Conservation (phyloP, 176 grass and related monocot species). For the Eremochloa ophiuroides region DNA sequence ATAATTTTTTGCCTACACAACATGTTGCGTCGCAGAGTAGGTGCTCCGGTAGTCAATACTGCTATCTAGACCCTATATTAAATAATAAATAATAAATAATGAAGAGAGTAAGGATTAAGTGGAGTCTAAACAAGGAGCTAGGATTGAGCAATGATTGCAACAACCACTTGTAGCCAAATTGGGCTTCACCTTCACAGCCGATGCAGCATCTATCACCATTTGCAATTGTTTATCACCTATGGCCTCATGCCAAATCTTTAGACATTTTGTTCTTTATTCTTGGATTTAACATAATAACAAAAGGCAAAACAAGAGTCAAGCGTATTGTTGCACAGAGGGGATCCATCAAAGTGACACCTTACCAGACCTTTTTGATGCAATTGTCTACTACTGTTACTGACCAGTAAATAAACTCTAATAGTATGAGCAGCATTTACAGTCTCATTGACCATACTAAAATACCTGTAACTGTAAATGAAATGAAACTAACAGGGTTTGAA, state of each 20-base stretch:
- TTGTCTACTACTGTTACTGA: background rate
- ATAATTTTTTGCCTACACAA: slow-evolving; percentile 2
- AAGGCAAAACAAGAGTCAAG: slow-evolving; percentile 38
- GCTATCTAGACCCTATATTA: slow-evolving; percentile 18
- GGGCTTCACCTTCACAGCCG: slow-evolving; percentile 46
- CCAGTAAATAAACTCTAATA: background rate
- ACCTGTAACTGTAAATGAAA: background rate
- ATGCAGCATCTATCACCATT: slow-evolving; percentile 37
- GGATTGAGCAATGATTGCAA: slow-evolving; percentile 44
- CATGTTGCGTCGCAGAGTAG: slow-evolving; percentile 12
- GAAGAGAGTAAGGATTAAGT: slow-evolving; percentile 11
- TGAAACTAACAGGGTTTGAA: background rate
- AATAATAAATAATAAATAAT: slow-evolving; percentile 20
- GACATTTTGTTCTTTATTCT: slow-evolving; percentile 5
- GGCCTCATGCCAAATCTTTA: slow-evolving; percentile 27
- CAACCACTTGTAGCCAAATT: slow-evolving; percentile 41
- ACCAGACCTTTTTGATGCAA: slow-evolving; percentile 6
- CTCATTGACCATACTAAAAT: background rate
- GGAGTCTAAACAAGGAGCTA: slow-evolving; percentile 23
- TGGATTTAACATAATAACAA: slow-evolving; percentile 27
- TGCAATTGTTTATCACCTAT: slow-evolving; percentile 27
- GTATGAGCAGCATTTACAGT: background rate
- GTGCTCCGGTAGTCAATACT: slow-evolving; percentile 26
- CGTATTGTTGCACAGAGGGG: background rate
- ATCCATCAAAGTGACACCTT: slow-evolving; percentile 36